A percentile compares a stretch with the other conserved stretches of the same genome.
Evolutionary conservation across 306 rosid genomes (phyloP).

Genomic region (Quercus mongolica): DNA sequence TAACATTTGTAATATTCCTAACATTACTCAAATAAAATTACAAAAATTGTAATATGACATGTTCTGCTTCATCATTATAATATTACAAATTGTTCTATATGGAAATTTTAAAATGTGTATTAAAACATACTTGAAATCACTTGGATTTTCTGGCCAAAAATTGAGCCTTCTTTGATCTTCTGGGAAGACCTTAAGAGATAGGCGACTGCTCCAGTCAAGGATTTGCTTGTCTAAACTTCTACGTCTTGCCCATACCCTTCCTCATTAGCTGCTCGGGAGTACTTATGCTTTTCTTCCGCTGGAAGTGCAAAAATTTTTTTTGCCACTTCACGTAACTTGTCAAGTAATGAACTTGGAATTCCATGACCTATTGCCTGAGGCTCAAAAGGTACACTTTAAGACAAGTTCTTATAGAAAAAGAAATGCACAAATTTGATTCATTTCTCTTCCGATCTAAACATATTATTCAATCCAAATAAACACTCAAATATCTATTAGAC

Average conservation of each 20-base stretch:
- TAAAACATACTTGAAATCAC: slow-evolving; percentile 38
- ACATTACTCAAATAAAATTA: too few relatives aligned
- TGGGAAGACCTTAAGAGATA: slow-evolving; percentile 26
- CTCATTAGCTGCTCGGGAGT: slow-evolving; percentile 30
- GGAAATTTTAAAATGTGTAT: not conserved
- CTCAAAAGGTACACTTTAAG: not conserved
- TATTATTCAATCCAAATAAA: too few relatives aligned
- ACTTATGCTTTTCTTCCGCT: slow-evolving; percentile 54
- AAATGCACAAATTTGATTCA: too few relatives aligned
- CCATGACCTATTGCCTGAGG: slow-evolving; percentile 69
- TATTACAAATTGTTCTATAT: too few relatives aligned
- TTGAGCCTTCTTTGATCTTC: slow-evolving; percentile 28
- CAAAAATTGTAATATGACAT: too few relatives aligned
- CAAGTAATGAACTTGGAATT: slow-evolving; percentile 46
- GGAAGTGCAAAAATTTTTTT: slow-evolving; percentile 58
- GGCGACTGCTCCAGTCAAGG: slow-evolving; percentile 51
- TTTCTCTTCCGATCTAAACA: too few relatives aligned
- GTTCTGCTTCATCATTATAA: too few relatives aligned
- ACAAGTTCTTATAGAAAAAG: not conserved
- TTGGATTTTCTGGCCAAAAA: slow-evolving; percentile 60
- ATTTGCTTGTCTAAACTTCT: slow-evolving; percentile 41
- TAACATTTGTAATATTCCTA: too few relatives aligned
- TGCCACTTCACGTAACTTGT: slow-evolving; percentile 48
- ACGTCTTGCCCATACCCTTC: slow-evolving; percentile 53
- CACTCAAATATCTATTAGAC: too few relatives aligned